These are phyloP conservation scores for Fennellomyces sp. DNA, from an alignment of 371 early-diverging fungal genomes.

Conservation along the genomic window DNA sequence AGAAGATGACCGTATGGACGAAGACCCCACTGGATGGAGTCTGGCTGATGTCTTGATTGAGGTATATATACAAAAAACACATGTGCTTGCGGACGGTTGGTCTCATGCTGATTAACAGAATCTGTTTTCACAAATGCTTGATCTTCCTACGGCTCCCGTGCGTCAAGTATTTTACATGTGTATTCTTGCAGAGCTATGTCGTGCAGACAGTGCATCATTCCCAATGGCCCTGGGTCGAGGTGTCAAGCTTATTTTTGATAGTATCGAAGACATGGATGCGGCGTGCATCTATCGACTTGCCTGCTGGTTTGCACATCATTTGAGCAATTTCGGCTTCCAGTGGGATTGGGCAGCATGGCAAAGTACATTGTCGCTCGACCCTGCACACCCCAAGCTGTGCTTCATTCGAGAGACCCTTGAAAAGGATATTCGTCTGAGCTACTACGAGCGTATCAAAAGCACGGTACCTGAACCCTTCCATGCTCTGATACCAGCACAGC, in stretches of 20 bases:
- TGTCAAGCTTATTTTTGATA: constrained; percentile 63
- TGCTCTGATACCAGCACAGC: constrained; percentile 59
- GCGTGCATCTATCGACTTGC: constrained; percentile 82
- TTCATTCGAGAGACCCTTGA: constrained; percentile 87
- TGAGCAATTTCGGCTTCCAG: constrained; percentile 90
- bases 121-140: constrained; percentile 71
- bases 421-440: constrained; percentile 78
- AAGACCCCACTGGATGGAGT: constrained; percentile 34
- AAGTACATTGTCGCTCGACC: constrained; percentile 41
- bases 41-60: constrained; percentile 42
- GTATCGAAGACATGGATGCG: constrained; percentile 79
- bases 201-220: constrained; percentile 66
- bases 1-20: constrained; percentile 21
- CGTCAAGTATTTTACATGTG: constrained; percentile 81
- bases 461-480: constrained; percentile 72
- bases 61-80: constrained; percentile 19
- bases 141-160: constrained; percentile 68
- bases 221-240: constrained; percentile 66
- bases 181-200: constrained; percentile 82
- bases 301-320: constrained; percentile 87
- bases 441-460: constrained; percentile 86
- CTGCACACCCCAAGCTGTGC: constrained; percentile 49
- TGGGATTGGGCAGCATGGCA: constrained; percentile 92
- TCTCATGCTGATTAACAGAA: constrained; percentile 17
- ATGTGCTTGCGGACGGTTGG: background rate